phyloP scores from a whole-genome alignment of 306 rosid genomes.

The Pueraria montana region DNA sequence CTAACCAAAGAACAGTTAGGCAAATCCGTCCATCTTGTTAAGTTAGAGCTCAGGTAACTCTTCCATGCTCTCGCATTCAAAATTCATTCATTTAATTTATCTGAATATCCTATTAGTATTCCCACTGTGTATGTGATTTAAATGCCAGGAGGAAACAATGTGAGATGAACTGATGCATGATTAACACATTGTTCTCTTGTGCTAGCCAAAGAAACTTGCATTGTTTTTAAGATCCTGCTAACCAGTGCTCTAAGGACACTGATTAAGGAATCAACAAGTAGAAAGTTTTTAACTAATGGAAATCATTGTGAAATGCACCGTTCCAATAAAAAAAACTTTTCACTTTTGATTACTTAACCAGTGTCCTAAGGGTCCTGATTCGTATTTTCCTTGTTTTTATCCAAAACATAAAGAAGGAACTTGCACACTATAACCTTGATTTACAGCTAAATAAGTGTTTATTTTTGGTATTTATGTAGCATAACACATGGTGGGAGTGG shows the following conservation, averaged over 20 bases:
- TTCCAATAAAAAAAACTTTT: too few relatives aligned
- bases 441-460: background rate
- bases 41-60: conserved; percentile 79
- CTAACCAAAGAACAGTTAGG: conserved; percentile 82
- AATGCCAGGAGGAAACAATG: background rate
- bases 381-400: too few relatives aligned
- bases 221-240: too few relatives aligned
- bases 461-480: conserved; percentile 56
- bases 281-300: too few relatives aligned
- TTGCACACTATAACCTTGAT: background rate
- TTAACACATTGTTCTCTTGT: background rate
- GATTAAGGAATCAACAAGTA: too few relatives aligned
- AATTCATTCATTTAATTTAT: background rate
- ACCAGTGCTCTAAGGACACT: too few relatives aligned
- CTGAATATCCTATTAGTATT: background rate
- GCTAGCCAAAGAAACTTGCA: background rate
- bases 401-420: too few relatives aligned
- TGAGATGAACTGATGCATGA: conserved; percentile 6
- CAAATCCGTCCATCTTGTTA: conserved; percentile 83
- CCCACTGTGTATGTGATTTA: background rate
- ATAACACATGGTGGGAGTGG: conserved; percentile 79
- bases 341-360: too few relatives aligned
- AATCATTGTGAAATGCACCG: too few relatives aligned
- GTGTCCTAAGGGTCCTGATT: too few relatives aligned
- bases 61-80: conserved; percentile 22